These are phyloP conservation scores for Lecanicillium sp. DNA, from an alignment of 2,329 filamentous ascomycete species.

Conservation along the genomic window DNA sequence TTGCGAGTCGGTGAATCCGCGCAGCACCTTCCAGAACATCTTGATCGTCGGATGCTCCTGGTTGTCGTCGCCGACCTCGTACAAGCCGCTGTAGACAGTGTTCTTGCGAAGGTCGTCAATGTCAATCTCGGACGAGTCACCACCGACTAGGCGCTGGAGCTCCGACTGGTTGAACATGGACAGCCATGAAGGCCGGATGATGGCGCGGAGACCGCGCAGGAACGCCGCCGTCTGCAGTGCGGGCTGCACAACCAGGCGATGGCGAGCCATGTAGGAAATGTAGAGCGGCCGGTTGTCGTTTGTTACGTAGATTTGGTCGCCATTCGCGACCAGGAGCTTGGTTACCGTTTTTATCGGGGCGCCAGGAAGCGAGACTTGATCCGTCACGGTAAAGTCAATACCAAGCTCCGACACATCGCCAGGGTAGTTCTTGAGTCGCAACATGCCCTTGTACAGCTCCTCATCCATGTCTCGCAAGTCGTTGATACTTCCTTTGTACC, in stretches of 20 bases:
- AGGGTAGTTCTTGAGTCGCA: slow-evolving; percentile 75
- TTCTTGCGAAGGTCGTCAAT: slow-evolving; percentile 78
- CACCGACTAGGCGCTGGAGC: slow-evolving; percentile 86
- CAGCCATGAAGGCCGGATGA: slow-evolving; percentile 89
- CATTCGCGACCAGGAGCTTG: slow-evolving; percentile 69
- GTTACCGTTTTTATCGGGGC: slow-evolving; percentile 57
- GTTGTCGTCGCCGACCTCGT: slow-evolving; percentile 81
- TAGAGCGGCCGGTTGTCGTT: slow-evolving; percentile 93
- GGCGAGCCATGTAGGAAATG: slow-evolving; percentile 83
- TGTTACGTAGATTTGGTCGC: slow-evolving; percentile 72
- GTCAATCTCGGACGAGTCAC: slow-evolving; percentile 79
- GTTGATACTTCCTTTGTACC: slow-evolving; percentile 88
- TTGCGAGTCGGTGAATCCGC: slow-evolving; percentile 66
- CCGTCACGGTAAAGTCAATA: slow-evolving; percentile 84
- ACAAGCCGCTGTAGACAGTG: slow-evolving; percentile 82
- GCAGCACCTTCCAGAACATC: slow-evolving; percentile 90
- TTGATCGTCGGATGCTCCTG: slow-evolving; percentile 78
- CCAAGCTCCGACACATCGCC: slow-evolving; percentile 66
- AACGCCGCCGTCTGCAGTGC: slow-evolving; percentile 80
- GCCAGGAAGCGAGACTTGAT: slow-evolving; percentile 48
- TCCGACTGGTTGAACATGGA: slow-evolving; percentile 98
- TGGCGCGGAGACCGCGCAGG: slow-evolving; percentile 74
- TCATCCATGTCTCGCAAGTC: slow-evolving; percentile 90
- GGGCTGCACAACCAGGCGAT: slow-evolving; percentile 77
- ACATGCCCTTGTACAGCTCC: slow-evolving; percentile 79